Base-by-base conservation (phyloP, 495 filamentous ascomycete genomes). In the Pyronema domesticum region DNA sequence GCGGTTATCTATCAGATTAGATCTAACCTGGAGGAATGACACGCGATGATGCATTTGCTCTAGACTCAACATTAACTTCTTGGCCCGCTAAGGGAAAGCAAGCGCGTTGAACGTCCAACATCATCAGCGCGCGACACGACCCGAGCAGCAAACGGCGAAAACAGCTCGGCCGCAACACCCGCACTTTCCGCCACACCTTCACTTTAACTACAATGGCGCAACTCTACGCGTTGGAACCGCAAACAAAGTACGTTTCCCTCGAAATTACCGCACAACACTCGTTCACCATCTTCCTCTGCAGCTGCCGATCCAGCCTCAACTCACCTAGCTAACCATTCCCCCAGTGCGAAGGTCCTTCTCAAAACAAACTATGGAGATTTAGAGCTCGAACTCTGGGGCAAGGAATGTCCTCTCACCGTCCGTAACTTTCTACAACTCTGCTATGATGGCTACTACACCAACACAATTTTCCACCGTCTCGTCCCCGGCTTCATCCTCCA, bases 391-490 rank as follows among this genome's bases (percentile, higher is more conserved):
- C 80, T 98, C 50, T 98, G 94, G 74, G 88, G 86, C 15, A 87
- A 85, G 55, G 89, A 99, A 68, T 84, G 85, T 0, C 91, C 91
- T 34, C 77, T 94, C 55, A 84, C 91, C 0, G 85, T 79, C 60
- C 86, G 89, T 54, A 95, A 95, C 70, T 99, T 99, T 72, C 80
- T 99, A 15, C 91, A 99, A 68, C 83, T 85, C 63, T 88, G 83
- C 66, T 76, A 93, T 55, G 88, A 99, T 68, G 85, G 86, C 55
- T 95, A 96, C 75, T 99, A 96, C 70, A 79, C 82, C 47, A 76
- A 78, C 59, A 95, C 89, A 0, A 80, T 87, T 57, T 96, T 98
- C 72, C 91, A 98, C 69, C 89, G 91, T 15, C 73, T 96, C 15
- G 80, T 93, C 7, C 83, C 89, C 0, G 83, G 82, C 40, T 98